A percentile compares a stretch with the other conserved stretches of the same genome.
phyloP scores from a whole-genome alignment of 139 green algal genomes.

The Choricystis sp. region DNA sequence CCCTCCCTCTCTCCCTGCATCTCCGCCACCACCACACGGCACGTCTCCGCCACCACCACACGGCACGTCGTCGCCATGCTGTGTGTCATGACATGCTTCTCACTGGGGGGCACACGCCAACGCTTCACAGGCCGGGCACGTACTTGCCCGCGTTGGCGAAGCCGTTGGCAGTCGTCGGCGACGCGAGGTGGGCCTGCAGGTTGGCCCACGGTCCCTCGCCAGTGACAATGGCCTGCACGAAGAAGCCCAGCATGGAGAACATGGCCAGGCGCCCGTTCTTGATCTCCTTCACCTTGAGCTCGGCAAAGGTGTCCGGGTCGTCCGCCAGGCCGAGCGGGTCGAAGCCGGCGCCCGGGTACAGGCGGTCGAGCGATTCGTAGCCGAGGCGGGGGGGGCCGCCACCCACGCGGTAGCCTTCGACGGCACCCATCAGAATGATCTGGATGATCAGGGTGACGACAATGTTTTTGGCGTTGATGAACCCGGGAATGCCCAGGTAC shows the following conservation, averaged over 20 bases:
- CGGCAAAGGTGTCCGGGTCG: constrained; percentile 79
- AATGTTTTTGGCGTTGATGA: constrained; percentile 68
- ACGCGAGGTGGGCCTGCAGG: constrained; percentile 53
- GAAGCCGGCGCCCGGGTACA: constrained; percentile 51
- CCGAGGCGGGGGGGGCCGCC: constrained; percentile 50
- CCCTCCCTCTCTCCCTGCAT: too few species aligned
- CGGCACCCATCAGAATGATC: constrained; percentile 65
- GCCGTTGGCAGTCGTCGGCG: constrained; percentile 22
- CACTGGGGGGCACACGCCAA: too few species aligned
- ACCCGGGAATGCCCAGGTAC: constrained; percentile 50
- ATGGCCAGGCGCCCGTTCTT: constrained; percentile 78
- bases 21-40: too few species aligned
- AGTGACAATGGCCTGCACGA: constrained; percentile 54
- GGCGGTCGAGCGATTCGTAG: constrained; percentile 58
- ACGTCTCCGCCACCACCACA: too few species aligned
- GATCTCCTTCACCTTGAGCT: constrained; percentile 81
- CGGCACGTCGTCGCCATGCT: too few species aligned
- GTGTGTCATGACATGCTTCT: too few species aligned
- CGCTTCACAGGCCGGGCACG: too few species aligned
- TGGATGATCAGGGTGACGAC: constrained; percentile 46
- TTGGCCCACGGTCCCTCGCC: constrained; percentile 56
- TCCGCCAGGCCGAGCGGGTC: constrained; percentile 89
- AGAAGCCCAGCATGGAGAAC: constrained; percentile 79
- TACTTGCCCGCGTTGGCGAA: not conserved
- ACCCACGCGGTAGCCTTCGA: constrained; percentile 74